These are phyloP conservation scores for Scenedesmus sp. DNA, from an alignment of 163 green algal species.

Conservation along the genomic window DNA sequence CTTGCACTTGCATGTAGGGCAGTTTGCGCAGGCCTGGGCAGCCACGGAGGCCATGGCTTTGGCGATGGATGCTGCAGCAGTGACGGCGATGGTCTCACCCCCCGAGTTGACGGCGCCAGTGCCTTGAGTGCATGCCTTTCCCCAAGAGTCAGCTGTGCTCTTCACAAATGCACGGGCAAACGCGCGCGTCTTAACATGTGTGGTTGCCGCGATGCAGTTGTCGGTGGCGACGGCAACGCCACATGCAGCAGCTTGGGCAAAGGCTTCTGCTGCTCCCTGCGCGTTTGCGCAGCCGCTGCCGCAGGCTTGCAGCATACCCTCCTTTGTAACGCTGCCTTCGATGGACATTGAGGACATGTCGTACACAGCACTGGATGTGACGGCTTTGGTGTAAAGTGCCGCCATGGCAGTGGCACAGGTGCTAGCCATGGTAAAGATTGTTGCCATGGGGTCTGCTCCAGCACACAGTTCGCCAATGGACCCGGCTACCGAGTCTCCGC, in stretches of 20 bases:
- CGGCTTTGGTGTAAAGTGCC: slow-evolving; percentile 35
- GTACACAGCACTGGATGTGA: slow-evolving; percentile 19
- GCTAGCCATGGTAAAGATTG: slow-evolving; percentile 32
- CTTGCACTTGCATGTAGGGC: slow-evolving; percentile 56
- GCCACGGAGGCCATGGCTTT: slow-evolving; percentile 32
- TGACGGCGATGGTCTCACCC: slow-evolving; percentile 28
- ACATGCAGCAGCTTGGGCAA: slow-evolving; percentile 54
- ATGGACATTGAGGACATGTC: slow-evolving; percentile 11
- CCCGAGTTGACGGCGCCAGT: background rate
- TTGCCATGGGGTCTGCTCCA: slow-evolving; percentile 44
- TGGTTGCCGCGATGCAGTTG: slow-evolving; percentile 43
- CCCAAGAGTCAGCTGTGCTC: slow-evolving; percentile 25
- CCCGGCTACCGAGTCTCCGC: slow-evolving; percentile 48
- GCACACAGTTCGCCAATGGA: slow-evolving; percentile 45
- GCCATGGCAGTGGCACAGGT: slow-evolving; percentile 45
- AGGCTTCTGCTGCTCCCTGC: slow-evolving; percentile 47
- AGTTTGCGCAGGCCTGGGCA: slow-evolving; percentile 43
- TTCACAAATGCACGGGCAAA: slow-evolving; percentile 50
- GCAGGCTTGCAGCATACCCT: slow-evolving; percentile 45
- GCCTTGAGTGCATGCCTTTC: slow-evolving; percentile 37
- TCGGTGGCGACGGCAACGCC: slow-evolving; percentile 38
- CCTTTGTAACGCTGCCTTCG: background rate
- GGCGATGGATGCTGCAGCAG: slow-evolving; percentile 27
- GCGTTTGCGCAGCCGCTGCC: slow-evolving; percentile 40
- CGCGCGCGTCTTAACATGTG: slow-evolving; percentile 22